These are phyloP conservation scores for Arthrobotrys sinensis DNA, from an alignment of 2,329 filamentous ascomycete species.

Conservation along the genomic window DNA sequence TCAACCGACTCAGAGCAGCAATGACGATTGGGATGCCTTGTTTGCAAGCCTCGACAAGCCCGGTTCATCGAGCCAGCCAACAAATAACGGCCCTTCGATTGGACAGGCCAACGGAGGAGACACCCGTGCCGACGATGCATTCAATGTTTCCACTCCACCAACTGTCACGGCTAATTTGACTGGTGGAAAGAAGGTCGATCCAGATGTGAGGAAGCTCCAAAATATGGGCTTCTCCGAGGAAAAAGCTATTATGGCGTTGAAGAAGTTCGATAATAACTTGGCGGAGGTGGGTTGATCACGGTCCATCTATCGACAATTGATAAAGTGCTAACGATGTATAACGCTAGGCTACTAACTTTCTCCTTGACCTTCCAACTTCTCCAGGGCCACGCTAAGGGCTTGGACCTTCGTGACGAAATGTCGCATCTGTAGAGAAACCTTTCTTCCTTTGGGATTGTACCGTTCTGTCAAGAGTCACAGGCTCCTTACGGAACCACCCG, in stretches of 20 bases:
- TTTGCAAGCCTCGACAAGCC: conserved; percentile 73
- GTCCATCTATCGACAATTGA: background rate
- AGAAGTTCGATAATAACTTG: conserved; percentile 96
- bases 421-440: conserved; percentile 19
- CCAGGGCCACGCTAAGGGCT: conserved; percentile 38
- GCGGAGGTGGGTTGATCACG: conserved; percentile 79
- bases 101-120: conserved; percentile 63
- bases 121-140: conserved; percentile 33
- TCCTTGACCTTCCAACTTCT: conserved; percentile 57
- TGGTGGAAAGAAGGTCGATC: conserved; percentile 76
- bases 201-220: conserved; percentile 89
- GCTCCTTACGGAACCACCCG: background rate
- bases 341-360: conserved; percentile 58
- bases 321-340: conserved; percentile 24
- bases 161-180: conserved; percentile 37
- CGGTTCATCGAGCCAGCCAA: conserved; percentile 76
- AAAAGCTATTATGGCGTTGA: conserved; percentile 83
- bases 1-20: conserved; percentile 66
- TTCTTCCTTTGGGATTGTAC: background rate
- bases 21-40: conserved; percentile 94
- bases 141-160: conserved; percentile 17
- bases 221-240: conserved; percentile 87
- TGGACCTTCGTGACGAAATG: conserved; percentile 12
- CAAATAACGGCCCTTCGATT: conserved; percentile 65
- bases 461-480: conserved; percentile 30